A percentile compares a stretch with the other conserved stretches of the same genome.
Conservation (phyloP, 192 early-diverging fungal species). For the Mortierella antarctica region DNA sequence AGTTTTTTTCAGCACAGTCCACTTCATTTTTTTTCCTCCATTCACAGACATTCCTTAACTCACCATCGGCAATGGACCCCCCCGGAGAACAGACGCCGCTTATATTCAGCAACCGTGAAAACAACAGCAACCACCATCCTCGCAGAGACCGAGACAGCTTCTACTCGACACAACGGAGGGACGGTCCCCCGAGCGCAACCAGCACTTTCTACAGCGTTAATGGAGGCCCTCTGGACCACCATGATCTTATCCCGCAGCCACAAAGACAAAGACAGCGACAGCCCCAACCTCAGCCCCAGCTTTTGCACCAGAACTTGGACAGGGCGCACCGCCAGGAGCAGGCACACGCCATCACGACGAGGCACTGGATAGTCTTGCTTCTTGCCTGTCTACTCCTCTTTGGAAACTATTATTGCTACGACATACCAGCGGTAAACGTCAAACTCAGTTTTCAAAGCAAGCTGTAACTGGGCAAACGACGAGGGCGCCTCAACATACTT, state of each 20-base stretch:
- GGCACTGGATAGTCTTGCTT: slow-evolving; percentile 53
- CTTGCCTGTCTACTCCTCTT: slow-evolving; percentile 54
- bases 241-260: slow-evolving; percentile 5
- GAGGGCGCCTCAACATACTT: no score
- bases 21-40: slow-evolving; percentile 1
- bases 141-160: background rate
- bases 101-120: slow-evolving; percentile 28
- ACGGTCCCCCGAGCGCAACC: background rate
- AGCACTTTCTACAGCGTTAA: no score
- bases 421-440: slow-evolving; percentile 41
- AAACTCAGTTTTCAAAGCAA: background rate
- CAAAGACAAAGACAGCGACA: background rate
- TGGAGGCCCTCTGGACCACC: no score
- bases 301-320: slow-evolving; percentile 8
- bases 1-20: background rate
- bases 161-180: slow-evolving; percentile 8
- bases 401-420: slow-evolving; percentile 59
- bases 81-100: slow-evolving; percentile 28
- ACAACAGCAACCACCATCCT: slow-evolving; percentile 6
- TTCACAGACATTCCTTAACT: background rate
- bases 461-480: no score
- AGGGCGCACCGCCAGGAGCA: slow-evolving; percentile 25
- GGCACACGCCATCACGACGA: slow-evolving; percentile 30
- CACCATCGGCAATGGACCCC: slow-evolving; percentile 3
- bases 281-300: slow-evolving; percentile 4